Percentiles rank a stretch among this genome's conserved stretches.
Conservation (phyloP, 2,329 filamentous ascomycete genomes). For the Zymoseptoria brevis region DNA sequence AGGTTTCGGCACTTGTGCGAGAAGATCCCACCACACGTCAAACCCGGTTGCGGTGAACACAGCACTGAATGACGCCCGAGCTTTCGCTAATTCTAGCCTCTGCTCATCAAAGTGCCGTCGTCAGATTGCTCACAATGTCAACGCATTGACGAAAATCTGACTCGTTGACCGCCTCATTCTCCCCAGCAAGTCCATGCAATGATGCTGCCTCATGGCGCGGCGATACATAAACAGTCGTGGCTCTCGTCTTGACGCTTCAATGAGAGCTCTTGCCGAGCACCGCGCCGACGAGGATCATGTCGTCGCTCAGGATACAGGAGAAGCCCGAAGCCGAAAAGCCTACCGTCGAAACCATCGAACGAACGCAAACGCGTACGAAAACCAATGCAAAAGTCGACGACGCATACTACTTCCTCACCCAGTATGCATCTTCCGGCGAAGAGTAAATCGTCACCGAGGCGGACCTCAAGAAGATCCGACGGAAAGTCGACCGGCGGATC, state of each 20-base stretch:
- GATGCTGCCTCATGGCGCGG: too few species aligned
- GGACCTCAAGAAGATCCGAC: background rate
- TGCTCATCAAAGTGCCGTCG: background rate
- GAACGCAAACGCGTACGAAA: background rate
- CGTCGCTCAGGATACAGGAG: background rate
- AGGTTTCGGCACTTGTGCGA: background rate
- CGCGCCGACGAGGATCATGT: background rate
- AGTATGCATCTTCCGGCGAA: background rate
- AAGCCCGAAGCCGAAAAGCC: background rate
- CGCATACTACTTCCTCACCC: background rate
- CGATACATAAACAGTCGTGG: too few species aligned
- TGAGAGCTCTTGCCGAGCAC: background rate
- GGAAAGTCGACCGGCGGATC: background rate
- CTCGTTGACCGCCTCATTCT: background rate
- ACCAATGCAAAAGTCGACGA: background rate
- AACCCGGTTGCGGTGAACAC: background rate
- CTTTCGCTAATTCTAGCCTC: background rate
- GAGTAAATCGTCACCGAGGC: background rate
- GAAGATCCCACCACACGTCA: background rate
- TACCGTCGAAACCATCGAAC: background rate
- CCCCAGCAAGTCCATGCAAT: too few species aligned
- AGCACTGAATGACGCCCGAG: background rate
- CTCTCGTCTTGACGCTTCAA: background rate
- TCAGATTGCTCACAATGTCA: background rate
- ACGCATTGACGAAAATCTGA: background rate